Evolutionary conservation across 306 rosid genomes (phyloP).

Genomic region (Prunus padus): DNA sequence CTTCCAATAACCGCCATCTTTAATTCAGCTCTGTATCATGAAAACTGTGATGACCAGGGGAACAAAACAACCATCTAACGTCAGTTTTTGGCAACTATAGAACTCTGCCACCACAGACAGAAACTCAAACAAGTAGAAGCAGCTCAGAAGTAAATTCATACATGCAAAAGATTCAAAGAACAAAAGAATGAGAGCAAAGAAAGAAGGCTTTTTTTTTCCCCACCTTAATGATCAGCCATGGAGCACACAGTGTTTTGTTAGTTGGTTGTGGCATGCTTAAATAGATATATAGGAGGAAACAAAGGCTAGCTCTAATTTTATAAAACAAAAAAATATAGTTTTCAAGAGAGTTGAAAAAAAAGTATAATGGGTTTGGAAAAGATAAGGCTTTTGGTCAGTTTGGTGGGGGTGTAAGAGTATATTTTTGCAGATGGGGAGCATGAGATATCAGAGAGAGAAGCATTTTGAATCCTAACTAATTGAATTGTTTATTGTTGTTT

Average conservation of each 20-base stretch:
- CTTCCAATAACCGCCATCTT: slow-evolving; percentile 29
- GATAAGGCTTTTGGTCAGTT: slow-evolving; percentile 68
- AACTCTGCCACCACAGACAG: slow-evolving; percentile 26
- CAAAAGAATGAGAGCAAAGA: slow-evolving; percentile 22
- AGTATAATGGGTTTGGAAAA: slow-evolving; percentile 44
- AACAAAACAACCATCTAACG: slow-evolving; percentile 37
- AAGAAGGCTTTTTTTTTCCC: slow-evolving; percentile 17
- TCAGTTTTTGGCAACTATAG: slow-evolving; percentile 43
- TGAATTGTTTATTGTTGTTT: background rate
- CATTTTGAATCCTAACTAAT: slow-evolving; percentile 39
- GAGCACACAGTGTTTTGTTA: slow-evolving; percentile 39
- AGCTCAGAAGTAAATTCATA: slow-evolving; percentile 13
- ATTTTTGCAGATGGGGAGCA: slow-evolving; percentile 64
- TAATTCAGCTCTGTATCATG: slow-evolving; percentile 30
- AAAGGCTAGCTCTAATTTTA: slow-evolving; percentile 34
- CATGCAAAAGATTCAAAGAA: slow-evolving; percentile 2
- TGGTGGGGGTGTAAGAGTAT: slow-evolving; percentile 60
- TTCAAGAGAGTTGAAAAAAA: slow-evolving; percentile 42
- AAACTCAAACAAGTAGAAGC: slow-evolving; percentile 4
- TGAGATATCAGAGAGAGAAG: slow-evolving; percentile 47
- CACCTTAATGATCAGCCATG: slow-evolving; percentile 51
- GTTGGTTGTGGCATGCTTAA: slow-evolving; percentile 39
- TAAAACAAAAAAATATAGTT: slow-evolving; percentile 39
- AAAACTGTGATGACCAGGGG: slow-evolving; percentile 37
- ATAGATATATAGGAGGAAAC: slow-evolving; percentile 32